Percentiles rank a stretch among this genome's conserved stretches.
These are phyloP conservation scores for Hemerocallis citrina DNA, from an alignment of 106 monocot species.

Conservation along the genomic window DNA sequence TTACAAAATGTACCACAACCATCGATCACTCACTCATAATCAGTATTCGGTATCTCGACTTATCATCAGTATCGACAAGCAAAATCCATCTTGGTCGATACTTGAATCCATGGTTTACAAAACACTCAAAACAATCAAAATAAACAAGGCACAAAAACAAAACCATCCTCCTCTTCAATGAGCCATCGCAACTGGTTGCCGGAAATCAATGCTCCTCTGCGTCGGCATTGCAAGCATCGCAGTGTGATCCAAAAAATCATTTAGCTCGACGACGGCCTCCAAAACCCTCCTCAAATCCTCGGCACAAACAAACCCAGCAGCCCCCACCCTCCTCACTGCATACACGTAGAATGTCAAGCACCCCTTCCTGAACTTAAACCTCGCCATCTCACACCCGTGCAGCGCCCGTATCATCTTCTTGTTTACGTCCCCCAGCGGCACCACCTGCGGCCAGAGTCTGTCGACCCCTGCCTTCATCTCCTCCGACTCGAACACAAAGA, in stretches of 20 bases:
- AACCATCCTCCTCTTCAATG: conserved; percentile 18
- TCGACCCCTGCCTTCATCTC: conserved; percentile 49
- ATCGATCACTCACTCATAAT: no score
- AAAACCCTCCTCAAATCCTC: conserved; percentile 49
- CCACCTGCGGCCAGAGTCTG: conserved; percentile 33
- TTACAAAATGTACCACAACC: no score
- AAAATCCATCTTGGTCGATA: no score
- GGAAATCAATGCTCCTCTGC: conserved; percentile 56
- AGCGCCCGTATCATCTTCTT: conserved; percentile 48
- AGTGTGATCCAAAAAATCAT: conserved; percentile 79
- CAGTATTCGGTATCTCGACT: no score
- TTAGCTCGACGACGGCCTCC: conserved; percentile 45
- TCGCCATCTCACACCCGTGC: conserved; percentile 69
- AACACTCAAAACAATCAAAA: no score
- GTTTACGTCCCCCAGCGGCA: conserved; percentile 55
- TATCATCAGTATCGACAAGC: no score
- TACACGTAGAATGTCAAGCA: conserved; percentile 78
- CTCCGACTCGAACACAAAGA: conserved; percentile 85
- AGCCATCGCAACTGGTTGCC: conserved; percentile 37
- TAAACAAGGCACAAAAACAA: no score
- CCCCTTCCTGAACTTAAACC: conserved; percentile 89
- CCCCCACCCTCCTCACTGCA: conserved; percentile 46
- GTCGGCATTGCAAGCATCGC: conserved; percentile 74
- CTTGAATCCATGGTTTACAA: no score
- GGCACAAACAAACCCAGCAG: conserved; percentile 35